Evolutionary conservation across 2,329 filamentous ascomycete genomes (phyloP).

Genomic region (Diplodia intermedia): DNA sequence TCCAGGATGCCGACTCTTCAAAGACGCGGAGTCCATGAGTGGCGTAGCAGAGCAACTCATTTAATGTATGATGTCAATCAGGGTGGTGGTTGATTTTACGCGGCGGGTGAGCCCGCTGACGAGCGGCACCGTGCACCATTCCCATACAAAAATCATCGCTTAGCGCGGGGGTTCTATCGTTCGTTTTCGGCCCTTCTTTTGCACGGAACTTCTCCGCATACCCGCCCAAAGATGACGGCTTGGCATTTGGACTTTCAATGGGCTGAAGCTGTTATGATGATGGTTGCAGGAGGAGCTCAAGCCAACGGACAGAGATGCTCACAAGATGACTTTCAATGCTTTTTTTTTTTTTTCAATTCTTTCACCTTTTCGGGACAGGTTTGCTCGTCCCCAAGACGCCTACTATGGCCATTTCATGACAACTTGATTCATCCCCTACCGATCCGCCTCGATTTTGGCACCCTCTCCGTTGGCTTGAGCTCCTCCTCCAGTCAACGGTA

Average conservation of each 20-base stretch:
- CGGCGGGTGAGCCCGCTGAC: not conserved
- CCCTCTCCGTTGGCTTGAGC: slow-evolving; percentile 31
- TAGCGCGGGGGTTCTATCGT: too few relatives aligned
- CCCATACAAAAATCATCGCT: too few relatives aligned
- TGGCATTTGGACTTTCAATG: too few relatives aligned
- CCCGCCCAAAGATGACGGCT: not conserved
- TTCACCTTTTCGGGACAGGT: not conserved
- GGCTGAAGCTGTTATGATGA: too few relatives aligned
- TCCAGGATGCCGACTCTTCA: not conserved
- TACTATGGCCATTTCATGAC: not conserved
- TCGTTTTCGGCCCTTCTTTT: not conserved
- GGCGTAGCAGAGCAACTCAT: not conserved
- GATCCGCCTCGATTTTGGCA: slow-evolving; percentile 20
- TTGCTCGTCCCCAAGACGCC: not conserved
- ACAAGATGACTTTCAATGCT: not conserved
- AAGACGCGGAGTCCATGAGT: not conserved
- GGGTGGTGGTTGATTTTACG: not conserved
- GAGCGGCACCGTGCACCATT: too few relatives aligned
- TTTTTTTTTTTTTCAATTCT: not conserved
- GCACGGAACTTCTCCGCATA: not conserved
- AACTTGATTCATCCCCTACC: not conserved
- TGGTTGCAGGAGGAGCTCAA: too few relatives aligned
- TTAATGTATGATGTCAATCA: not conserved
- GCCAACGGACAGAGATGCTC: too few relatives aligned
- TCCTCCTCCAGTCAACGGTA: slow-evolving; percentile 41